Evolutionary conservation across 2,329 filamentous ascomycete genomes (phyloP), one percentile per base, ranked within the genome.

Genomic region (Achaetomium macrosporum): DNA sequence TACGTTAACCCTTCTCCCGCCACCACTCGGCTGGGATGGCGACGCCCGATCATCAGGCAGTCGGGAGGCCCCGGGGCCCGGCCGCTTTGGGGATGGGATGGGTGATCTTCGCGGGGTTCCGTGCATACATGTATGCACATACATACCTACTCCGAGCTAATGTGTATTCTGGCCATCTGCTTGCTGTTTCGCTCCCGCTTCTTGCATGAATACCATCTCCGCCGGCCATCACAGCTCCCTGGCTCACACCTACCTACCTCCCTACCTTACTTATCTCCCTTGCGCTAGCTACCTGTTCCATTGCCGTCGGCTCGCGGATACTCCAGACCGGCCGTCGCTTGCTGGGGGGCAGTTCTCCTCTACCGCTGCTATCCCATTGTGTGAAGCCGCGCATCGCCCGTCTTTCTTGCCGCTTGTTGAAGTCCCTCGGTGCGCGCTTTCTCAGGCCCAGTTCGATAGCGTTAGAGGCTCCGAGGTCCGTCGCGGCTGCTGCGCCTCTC

Each of bases 41-140:
- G 29, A 35, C 19, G 37, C 33, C 20, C 33, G 31, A 30, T 19
- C 36, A 12, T 36, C 19, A 42, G n/a, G 43, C 37, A 42, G 35
- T 42, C 25, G 17, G n/a, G 17, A n/a, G 20, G 41, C 30, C 52
- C 35, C 8, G 35, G 29, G 45, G 29, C 19, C 45, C 41, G 41
- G 35, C 36, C 35, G 20, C 16, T 45, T 47, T 41, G 51, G 46
- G 50, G 43, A 49, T 41, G n/a, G 29, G 41, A 19, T n/a, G 15
- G 19, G n/a, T 20, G 31, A 41, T 54, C 47, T 44, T 54, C 52
- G 52, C 52, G 52, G 47, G 52, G 52, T 47, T 54, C 42, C 25
- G 4, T 25, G 7, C 25, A 4, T 25, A n/a, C 7, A 25, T 25
- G 25, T 25, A 25, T 4, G 25, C n/a, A n/a, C n/a, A n/a, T n/a